These are phyloP conservation scores for Raffaelea ambrosiae DNA, from an alignment of 2,329 filamentous ascomycete species.

Conservation along the genomic window DNA sequence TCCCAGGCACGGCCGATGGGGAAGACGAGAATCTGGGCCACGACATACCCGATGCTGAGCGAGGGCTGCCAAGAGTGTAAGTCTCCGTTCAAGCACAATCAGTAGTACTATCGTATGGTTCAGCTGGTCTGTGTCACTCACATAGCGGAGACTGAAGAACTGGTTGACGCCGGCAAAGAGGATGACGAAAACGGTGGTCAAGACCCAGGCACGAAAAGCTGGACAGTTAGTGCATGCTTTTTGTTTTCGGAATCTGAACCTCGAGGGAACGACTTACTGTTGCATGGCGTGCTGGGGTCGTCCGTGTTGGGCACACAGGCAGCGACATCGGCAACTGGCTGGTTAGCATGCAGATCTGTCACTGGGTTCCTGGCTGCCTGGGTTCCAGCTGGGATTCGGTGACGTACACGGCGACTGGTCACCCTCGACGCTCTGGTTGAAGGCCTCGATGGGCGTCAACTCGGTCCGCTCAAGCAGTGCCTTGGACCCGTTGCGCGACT, in stretches of 20 bases:
- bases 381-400: too few species aligned
- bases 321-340: conserved; percentile 7
- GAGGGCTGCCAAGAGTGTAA: too few species aligned
- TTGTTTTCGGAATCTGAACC: not conserved
- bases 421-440: conserved; percentile 5
- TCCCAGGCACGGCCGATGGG: conserved; percentile 46
- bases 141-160: conserved; percentile 10
- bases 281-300: conserved; percentile 7
- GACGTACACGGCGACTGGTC: conserved; percentile 9
- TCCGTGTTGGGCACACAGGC: conserved; percentile 10
- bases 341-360: not conserved
- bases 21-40: conserved; percentile 49
- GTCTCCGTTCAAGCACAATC: not conserved
- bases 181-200: conserved; percentile 9
- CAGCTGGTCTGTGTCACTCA: not conserved
- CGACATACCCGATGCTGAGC: conserved; percentile 46
- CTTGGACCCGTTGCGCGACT: not conserved
- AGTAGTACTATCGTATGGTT: too few species aligned
- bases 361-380: too few species aligned
- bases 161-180: conserved; percentile 9
- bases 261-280: conserved; percentile 3
- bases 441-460: conserved; percentile 6
- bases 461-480: not conserved
- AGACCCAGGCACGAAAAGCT: conserved; percentile 9
- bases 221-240: too few species aligned